phyloP scores from a whole-genome alignment of 2,329 filamentous ascomycete genomes.

The Metarhizium album region DNA sequence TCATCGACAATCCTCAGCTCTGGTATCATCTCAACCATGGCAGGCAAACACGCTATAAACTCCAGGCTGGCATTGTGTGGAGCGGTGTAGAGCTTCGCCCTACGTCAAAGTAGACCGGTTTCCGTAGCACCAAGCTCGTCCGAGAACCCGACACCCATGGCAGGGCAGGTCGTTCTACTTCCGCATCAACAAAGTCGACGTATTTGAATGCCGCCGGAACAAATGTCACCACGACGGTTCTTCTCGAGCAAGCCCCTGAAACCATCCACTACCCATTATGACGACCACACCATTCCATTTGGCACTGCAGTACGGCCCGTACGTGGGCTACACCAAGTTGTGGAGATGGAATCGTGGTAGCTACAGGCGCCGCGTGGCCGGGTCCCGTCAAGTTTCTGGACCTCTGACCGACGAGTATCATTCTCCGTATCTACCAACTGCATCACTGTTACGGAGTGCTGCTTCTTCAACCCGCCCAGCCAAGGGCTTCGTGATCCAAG shows the following conservation, averaged over 20 bases:
- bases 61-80: background rate
- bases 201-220: too few species aligned
- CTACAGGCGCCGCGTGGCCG: conserved; percentile 46
- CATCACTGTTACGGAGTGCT: conserved; percentile 18
- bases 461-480: conserved; percentile 33
- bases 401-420: conserved; percentile 29
- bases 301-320: conserved; percentile 29
- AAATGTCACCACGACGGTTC: conserved; percentile 30
- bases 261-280: background rate
- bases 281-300: conserved; percentile 10
- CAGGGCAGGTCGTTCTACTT: conserved; percentile 68
- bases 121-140: conserved; percentile 48
- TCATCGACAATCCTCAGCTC: conserved; percentile 20
- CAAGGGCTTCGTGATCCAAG: conserved; percentile 46
- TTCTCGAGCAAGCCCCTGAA: conserved; percentile 7
- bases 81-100: background rate
- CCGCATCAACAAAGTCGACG: conserved; percentile 57
- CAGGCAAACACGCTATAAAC: background rate
- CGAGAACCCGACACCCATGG: conserved; percentile 49
- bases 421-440: conserved; percentile 19
- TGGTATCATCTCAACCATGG: conserved; percentile 13
- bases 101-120: conserved; percentile 45
- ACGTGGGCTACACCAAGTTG: conserved; percentile 37
- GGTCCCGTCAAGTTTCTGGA: conserved; percentile 51
- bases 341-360: conserved; percentile 25